Percentiles rank a stretch among this genome's conserved stretches.
Evolutionary conservation across 2,329 filamentous ascomycete genomes (phyloP).

Genomic region (Ophiocordyceps robertsii): DNA sequence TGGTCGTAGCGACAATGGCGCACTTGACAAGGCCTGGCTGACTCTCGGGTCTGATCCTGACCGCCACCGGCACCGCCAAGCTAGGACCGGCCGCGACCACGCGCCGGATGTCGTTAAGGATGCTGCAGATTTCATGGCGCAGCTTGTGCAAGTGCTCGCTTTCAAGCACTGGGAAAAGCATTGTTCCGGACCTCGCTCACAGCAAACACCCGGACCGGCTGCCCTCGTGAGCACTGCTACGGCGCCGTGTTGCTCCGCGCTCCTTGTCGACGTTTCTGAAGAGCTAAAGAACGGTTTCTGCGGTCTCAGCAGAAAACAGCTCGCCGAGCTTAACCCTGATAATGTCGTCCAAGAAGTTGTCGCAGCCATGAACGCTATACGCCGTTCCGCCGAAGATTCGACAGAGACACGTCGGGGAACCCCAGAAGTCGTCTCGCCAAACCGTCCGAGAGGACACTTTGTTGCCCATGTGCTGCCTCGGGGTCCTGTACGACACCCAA

Average conservation of each 20-base stretch:
- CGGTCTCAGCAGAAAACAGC: constrained; percentile 27
- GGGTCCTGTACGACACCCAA: not conserved
- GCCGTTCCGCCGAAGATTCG: constrained; percentile 1
- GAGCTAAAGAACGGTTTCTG: constrained; percentile 38
- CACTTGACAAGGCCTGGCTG: constrained; percentile 68
- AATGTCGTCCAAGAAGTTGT: constrained; percentile 33
- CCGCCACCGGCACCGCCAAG: constrained; percentile 30
- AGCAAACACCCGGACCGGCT: not conserved
- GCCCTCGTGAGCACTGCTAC: constrained; percentile 25
- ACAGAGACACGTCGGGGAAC: not conserved
- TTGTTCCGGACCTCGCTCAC: constrained; percentile 6
- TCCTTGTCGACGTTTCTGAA: constrained; percentile 31
- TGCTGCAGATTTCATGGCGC: constrained; percentile 9
- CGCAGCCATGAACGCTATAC: constrained; percentile 12
- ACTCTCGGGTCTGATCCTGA: constrained; percentile 37
- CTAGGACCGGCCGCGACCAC: constrained; percentile 6
- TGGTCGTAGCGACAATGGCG: constrained; percentile 63
- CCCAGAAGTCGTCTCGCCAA: constrained; percentile 4
- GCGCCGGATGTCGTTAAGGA: constrained; percentile 19
- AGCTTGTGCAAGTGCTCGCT: constrained; percentile 29
- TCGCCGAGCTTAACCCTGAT: constrained; percentile 26
- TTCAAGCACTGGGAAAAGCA: constrained; percentile 35
- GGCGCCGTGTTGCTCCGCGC: constrained; percentile 34
- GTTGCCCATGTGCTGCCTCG: not conserved
- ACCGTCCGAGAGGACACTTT: constrained; percentile 5